Evolutionary conservation across 495 filamentous ascomycete genomes (phyloP), one percentile per base, ranked within the genome.

Genomic region (Talaromyces proteolyticus): DNA sequence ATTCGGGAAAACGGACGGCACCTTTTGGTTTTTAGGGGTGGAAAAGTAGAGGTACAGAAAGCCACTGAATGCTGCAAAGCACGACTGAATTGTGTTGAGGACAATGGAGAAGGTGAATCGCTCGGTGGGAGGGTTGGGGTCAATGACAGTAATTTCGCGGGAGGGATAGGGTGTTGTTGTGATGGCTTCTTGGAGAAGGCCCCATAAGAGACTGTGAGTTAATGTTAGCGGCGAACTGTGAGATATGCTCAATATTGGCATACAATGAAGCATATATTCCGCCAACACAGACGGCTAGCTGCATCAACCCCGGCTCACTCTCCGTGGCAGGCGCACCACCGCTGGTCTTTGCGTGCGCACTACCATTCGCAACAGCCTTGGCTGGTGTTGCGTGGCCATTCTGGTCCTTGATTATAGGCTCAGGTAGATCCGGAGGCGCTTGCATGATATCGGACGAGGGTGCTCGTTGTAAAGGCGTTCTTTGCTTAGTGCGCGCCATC

Each of bases 261-360:
- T 81, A 96, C 93, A 98, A 98, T 38, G 89, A 92, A 29, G 82
- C 87, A 62, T 97, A 98, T 53, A 98, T 98, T 43, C 93, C 93
- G 18, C 84, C 85, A 19, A 96, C 88, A 58, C 91, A 94, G 50
- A 95, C 80, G 40, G 88, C 65, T 44, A 98, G 81, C 60, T 95
- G 85, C 62, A 82, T 66, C 39, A 88, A 47, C 6, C 80, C 79
- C 8, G 79, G 70, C n/a, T 50, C 68, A 58, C 58, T 72, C 47
- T 69, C 69, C 36, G 63, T 57, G 22, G 57, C 57, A 21, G 57
- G 50, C 22, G 67, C 64, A 24, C 55, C 49, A 20, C 65, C 56
- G 19, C 58, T 61, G 20, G 51, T 36, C 20, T 63, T 68, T 4
- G 49, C 60, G 42, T 64, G 56, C 38, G 59, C 60, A 36, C 44